These are phyloP conservation scores for Cadophora luteo-olivacea DNA, from an alignment of 2,329 filamentous ascomycete species.

Conservation along the genomic window DNA sequence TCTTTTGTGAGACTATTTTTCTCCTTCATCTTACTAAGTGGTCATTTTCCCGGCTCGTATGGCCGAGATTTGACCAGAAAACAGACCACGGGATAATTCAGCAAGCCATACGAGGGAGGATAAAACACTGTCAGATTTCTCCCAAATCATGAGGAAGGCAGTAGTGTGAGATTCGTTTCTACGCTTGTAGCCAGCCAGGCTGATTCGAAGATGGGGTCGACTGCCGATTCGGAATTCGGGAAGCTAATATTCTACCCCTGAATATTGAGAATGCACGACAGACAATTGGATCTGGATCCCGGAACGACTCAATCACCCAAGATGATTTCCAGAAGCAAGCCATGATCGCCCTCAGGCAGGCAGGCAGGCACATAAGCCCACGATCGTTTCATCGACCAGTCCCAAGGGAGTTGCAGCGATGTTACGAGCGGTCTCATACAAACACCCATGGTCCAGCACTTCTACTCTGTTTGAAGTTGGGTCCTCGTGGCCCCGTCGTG, in stretches of 20 bases:
- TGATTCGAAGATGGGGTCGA: background rate
- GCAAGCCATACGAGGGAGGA: no score
- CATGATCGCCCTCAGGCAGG: background rate
- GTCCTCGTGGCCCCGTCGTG: background rate
- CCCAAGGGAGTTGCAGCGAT: background rate
- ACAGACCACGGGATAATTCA: no score
- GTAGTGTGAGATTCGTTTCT: background rate
- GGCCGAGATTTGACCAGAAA: background rate
- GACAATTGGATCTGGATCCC: conserved; percentile 2
- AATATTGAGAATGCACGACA: background rate
- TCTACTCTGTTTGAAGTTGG: background rate
- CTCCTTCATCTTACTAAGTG: background rate
- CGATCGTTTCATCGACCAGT: background rate
- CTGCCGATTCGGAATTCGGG: background rate
- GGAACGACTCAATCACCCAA: conserved; percentile 1
- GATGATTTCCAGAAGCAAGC: background rate
- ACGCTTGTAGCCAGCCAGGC: no score
- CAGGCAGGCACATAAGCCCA: background rate
- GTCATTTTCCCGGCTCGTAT: background rate
- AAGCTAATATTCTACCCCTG: conserved; percentile 4
- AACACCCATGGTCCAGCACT: background rate
- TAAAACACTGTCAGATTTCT: background rate
- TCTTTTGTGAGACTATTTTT: background rate
- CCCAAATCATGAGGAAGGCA: background rate
- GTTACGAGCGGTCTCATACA: background rate